These are phyloP conservation scores for Quercus engelmannii DNA, from an alignment of 306 rosid genomes.

Conservation along the genomic window DNA sequence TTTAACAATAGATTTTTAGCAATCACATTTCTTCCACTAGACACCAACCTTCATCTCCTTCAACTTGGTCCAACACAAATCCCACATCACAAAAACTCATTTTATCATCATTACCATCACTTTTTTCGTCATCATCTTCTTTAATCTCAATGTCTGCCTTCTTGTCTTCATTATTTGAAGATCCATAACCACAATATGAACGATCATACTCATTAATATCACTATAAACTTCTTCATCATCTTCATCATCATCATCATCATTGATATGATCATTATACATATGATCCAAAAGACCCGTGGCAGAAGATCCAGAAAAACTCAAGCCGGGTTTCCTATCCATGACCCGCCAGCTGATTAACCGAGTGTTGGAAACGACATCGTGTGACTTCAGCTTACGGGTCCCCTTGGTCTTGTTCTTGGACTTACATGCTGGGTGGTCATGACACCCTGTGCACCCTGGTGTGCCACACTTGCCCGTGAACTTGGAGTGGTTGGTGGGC, in stretches of 20 bases:
- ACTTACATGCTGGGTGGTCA: constrained; percentile 48
- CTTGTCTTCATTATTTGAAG: background rate
- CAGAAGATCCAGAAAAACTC: constrained; percentile 27
- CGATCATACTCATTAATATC: background rate
- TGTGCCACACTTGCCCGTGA: constrained; percentile 58
- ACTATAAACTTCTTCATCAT: background rate
- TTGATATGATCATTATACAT: background rate
- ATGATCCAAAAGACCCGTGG: constrained; percentile 36
- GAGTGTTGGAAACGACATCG: constrained; percentile 21
- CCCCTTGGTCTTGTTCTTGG: constrained; percentile 62
- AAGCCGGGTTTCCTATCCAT: constrained; percentile 10
- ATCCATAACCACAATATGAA: background rate
- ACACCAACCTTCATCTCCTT: constrained; percentile 55
- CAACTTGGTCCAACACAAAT: constrained; percentile 29
- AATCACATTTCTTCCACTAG: constrained; percentile 40
- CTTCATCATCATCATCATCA: constrained; percentile 25
- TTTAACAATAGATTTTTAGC: background rate
- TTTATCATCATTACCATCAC: constrained; percentile 8
- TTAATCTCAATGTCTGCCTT: background rate
- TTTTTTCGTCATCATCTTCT: background rate
- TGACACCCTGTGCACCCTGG: constrained; percentile 44
- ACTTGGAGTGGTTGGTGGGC: constrained; percentile 77
- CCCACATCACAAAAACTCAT: constrained; percentile 33
- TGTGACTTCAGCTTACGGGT: constrained; percentile 33
- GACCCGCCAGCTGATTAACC: constrained; percentile 33